Evolutionary conservation across 2,329 filamentous ascomycete species (phyloP), one percentile per base, ranked within the genome.

Genomic region (Septoria linicola): DNA sequence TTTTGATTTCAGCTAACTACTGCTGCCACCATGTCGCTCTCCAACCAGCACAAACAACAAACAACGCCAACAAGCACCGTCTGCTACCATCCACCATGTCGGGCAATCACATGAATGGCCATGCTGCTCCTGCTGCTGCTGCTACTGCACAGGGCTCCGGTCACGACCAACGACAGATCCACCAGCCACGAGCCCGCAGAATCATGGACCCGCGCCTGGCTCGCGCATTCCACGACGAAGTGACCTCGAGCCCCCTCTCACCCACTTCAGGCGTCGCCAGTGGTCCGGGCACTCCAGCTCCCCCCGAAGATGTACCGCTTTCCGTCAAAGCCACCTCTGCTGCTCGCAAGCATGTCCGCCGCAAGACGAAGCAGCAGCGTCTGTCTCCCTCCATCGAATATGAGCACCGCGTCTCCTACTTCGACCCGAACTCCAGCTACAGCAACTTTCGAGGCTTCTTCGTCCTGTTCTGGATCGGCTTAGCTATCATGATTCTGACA

Each of bases 381-480:
- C 78, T 96, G 60, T 99, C 97, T 69, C 92, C 95, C 17, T 93
- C 88, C 17, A 90, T 95, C 67, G 88, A 96, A 65, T 99, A 92
- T 73, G 82, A 88, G 34, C 85, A 87, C 54, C 87, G 93, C 51
- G 85, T 97, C 17, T 97, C 92, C 14, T 92, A 99, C 73, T 96
- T 99, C 68, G 93, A 99, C 67, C 90, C 91, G 0, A 80, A 82
- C 42, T 95, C 88, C 70, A 90, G 96, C 65, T 91, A 97, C 69
- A 84, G 84, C 65, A 90, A 99, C 71, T 99, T 99, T 69, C 84
- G 89, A 63, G 93, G 93, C 67, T 99, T 99, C 80, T 99, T 96
- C 74, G 89, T 93, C 47, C 81, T 99, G 31, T 99, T 99, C 74
- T 99, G 93, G 93, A 92, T 99, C 59, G 89, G 89, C 8, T 78